Percentiles rank a stretch among this genome's conserved stretches.
phyloP scores from a whole-genome alignment of 306 rosid species.

The Nissolia schottii region DNA sequence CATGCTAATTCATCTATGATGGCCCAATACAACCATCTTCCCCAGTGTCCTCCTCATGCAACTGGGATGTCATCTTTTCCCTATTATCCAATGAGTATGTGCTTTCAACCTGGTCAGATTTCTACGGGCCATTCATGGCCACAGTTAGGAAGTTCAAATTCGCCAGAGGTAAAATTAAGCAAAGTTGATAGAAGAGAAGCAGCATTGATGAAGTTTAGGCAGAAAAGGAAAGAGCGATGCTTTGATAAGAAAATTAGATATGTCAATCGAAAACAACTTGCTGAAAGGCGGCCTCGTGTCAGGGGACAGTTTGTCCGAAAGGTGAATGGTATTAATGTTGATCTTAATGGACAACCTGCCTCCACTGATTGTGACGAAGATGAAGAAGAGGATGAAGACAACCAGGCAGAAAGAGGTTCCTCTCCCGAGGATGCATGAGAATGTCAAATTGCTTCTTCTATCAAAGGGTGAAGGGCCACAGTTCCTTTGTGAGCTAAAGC shows the following conservation, averaged over 20 bases:
- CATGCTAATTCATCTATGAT: slow-evolving; percentile 52
- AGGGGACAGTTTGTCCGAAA: slow-evolving; percentile 94
- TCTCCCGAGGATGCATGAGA: slow-evolving; percentile 37
- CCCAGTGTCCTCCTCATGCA: slow-evolving; percentile 65
- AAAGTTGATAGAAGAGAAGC: slow-evolving; percentile 96
- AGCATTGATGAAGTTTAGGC: slow-evolving; percentile 89
- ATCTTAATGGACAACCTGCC: slow-evolving; percentile 83
- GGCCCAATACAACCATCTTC: slow-evolving; percentile 66
- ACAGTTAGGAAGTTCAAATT: slow-evolving; percentile 52
- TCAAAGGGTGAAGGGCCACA: slow-evolving; percentile 6
- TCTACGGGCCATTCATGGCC: slow-evolving; percentile 63
- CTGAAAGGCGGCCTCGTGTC: slow-evolving; percentile 88
- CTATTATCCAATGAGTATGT: slow-evolving; percentile 61
- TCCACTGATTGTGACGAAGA: slow-evolving; percentile 61
- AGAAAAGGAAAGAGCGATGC: slow-evolving; percentile 93
- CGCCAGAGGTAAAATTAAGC: slow-evolving; percentile 52
- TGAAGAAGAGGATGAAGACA: slow-evolving; percentile 56
- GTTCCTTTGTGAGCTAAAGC: neutral
- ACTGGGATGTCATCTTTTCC: slow-evolving; percentile 70
- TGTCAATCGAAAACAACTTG: slow-evolving; percentile 76
- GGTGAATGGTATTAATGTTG: slow-evolving; percentile 67
- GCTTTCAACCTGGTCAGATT: slow-evolving; percentile 81
- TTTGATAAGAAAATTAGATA: slow-evolving; percentile 95
- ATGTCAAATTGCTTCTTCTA: neutral
- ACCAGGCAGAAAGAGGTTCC: slow-evolving; percentile 33